phyloP scores from a whole-genome alignment of 768 basidiomycete species.

The Pleurotus cornucopiae region DNA sequence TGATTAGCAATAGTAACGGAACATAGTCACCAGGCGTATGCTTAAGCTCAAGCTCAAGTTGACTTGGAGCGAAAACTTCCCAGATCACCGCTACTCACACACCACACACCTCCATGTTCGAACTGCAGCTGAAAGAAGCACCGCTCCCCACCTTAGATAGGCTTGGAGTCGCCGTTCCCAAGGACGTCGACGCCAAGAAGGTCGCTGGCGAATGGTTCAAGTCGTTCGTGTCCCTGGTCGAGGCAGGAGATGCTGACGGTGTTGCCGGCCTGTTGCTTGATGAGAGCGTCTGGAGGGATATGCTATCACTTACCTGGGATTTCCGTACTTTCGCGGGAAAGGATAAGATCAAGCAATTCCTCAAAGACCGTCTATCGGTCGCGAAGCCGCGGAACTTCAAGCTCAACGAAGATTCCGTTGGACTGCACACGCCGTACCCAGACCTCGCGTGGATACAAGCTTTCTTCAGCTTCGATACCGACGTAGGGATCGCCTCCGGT shows the following conservation, averaged over 20 bases:
- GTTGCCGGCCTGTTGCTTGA: conserved; percentile 18
- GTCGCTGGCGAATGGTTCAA: conserved; percentile 28
- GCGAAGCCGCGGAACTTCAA: conserved; percentile 25
- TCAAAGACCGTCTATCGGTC: conserved; percentile 31
- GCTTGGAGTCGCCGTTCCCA: conserved; percentile 17
- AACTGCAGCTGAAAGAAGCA: conserved; percentile 10
- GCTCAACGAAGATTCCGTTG: conserved; percentile 24
- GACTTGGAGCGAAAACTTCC: no score
- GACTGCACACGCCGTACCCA: conserved; percentile 36
- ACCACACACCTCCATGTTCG: no score
- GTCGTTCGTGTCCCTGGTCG: conserved; percentile 14
- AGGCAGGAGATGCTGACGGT: conserved; percentile 12
- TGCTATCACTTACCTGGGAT: conserved; percentile 48
- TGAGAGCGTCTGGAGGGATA: conserved; percentile 46
- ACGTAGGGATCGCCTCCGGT: conserved; percentile 45
- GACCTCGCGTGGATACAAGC: conserved; percentile 56
- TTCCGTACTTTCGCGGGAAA: conserved; percentile 42
- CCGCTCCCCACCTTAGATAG: conserved; percentile 25
- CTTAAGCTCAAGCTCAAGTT: no score
- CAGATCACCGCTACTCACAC: no score
- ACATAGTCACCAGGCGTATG: no score
- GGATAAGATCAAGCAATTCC: conserved; percentile 31
- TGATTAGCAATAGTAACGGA: no score
- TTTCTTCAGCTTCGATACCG: conserved; percentile 54
- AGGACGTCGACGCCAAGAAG: conserved; percentile 18